phyloP scores from a whole-genome alignment of 2,329 filamentous ascomycete species.

The Chaetomiaceae sp. region DNA sequence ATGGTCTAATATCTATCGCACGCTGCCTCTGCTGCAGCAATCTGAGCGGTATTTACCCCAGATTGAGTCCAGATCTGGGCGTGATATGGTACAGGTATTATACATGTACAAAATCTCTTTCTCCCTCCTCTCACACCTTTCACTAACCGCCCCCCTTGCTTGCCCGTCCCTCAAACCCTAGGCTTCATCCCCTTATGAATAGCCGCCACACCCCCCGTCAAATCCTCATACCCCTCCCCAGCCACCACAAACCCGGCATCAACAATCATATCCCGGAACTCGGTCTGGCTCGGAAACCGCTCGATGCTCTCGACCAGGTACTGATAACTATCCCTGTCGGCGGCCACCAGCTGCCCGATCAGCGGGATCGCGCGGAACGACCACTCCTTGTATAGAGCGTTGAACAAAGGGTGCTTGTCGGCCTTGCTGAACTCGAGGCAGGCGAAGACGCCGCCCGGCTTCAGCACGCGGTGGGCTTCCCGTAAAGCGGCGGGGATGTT shows the following conservation, averaged over 20 bases:
- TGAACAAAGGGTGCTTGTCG: conserved; percentile 70
- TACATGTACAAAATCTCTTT: neutral
- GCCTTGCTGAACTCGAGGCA: conserved; percentile 91
- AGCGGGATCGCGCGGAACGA: conserved; percentile 91
- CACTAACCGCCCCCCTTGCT: neutral
- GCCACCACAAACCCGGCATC: conserved; percentile 82
- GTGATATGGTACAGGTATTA: conserved; percentile 3
- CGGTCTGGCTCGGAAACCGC: conserved; percentile 78
- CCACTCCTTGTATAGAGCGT: conserved; percentile 90
- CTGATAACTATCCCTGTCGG: conserved; percentile 93
- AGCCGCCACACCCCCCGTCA: conserved; percentile 88
- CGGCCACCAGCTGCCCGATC: conserved; percentile 91
- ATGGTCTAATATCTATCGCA: neutral
- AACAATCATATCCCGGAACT: conserved; percentile 78
- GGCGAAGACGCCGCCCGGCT: conserved; percentile 92
- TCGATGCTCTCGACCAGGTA: conserved; percentile 99
- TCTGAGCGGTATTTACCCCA: neutral
- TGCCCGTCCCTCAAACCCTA: conserved; percentile 25
- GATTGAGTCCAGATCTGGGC: no score
- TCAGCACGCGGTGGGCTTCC: conserved; percentile 83
- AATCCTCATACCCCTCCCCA: conserved; percentile 78
- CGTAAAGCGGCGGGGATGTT: conserved; percentile 77
- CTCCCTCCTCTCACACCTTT: neutral
- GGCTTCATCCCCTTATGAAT: conserved; percentile 97
- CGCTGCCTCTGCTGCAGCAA: neutral